Evolutionary conservation across 345 rosid genomes (phyloP), one percentile per base, ranked within the genome.

Genomic region (Melastoma malabathricum): DNA sequence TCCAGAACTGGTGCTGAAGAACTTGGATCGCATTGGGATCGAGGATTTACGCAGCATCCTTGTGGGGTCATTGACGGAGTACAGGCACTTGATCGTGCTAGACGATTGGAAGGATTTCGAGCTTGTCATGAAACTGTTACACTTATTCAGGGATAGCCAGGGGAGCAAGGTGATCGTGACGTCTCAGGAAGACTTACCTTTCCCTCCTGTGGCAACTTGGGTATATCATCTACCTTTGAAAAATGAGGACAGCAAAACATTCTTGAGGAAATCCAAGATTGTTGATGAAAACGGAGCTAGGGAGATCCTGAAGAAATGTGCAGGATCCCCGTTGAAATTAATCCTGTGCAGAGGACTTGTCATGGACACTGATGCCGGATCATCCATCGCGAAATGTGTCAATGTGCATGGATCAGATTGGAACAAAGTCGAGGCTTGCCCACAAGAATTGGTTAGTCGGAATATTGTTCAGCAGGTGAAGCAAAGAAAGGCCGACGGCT

Each of bases 391-490:
- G 0, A 8, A 54, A 17, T 3, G 1, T 20, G 43, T 22, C 27
- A 8, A 46, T 22, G 25, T 22, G 25, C 25, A 22, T 22, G 25
- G 25, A 22, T 22, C 25, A 4, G 25, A 22, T 22, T 22, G 4
- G 59, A 43, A 12, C 0, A 7, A 14, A 20, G 60, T 47, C 1
- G 51, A 62, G 18, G 0, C 10, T 15, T 17, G 9, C 49, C 47
- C 64, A 17, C 15, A 61, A 15, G 27, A 47, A 1, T 68, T 72
- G 1, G 56, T 19, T n/a, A 0, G 4, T 9, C 61, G 66, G 47
- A 43, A 56, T 46, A 46, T 65, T 57, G 50, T 72, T 39, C 48
- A 62, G 1, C 64, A 68, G 3, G 34, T 4, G 18, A 34, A 10
- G 17, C 34, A 46, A 55, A 65, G 55, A 46, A 18, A 15, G 16